Evolutionary conservation across 2,329 filamentous ascomycete genomes (phyloP).

Genomic region (Aspergillus sp.): DNA sequence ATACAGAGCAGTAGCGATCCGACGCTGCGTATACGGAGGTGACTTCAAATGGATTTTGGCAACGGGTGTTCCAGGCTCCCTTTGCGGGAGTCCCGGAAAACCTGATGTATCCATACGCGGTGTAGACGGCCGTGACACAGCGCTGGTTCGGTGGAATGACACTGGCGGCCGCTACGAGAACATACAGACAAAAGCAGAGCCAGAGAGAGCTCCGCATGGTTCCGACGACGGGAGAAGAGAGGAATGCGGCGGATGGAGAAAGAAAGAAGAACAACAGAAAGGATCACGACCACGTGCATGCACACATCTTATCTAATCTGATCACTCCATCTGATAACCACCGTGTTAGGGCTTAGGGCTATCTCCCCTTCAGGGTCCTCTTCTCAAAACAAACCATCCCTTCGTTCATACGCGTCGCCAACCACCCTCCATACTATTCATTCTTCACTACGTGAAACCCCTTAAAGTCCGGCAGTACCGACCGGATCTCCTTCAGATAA

Average conservation of each 20-base stretch:
- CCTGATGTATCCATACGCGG: conserved; percentile 31
- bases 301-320: background rate
- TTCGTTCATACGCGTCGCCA: background rate
- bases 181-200: background rate
- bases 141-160: conserved; percentile 22
- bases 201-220: background rate
- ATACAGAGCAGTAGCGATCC: conserved; percentile 30
- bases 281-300: background rate
- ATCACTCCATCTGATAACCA: background rate
- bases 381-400: background rate
- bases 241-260: background rate
- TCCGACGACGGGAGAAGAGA: background rate
- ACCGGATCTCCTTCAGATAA: conserved; percentile 17
- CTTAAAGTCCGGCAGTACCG: conserved; percentile 6
- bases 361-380: background rate
- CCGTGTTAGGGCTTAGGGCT: conserved; percentile 1
- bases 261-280: background rate
- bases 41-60: conserved; percentile 32
- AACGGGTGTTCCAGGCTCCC: conserved; percentile 25
- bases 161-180: conserved; percentile 5
- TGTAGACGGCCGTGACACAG: conserved; percentile 33
- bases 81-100: conserved; percentile 23
- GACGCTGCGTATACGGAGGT: conserved; percentile 38
- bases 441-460: conserved; percentile 5
- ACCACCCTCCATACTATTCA: background rate